These are phyloP conservation scores for Calonectria fujianensis DNA, from an alignment of 2,329 filamentous ascomycete genomes.

Conservation along the genomic window DNA sequence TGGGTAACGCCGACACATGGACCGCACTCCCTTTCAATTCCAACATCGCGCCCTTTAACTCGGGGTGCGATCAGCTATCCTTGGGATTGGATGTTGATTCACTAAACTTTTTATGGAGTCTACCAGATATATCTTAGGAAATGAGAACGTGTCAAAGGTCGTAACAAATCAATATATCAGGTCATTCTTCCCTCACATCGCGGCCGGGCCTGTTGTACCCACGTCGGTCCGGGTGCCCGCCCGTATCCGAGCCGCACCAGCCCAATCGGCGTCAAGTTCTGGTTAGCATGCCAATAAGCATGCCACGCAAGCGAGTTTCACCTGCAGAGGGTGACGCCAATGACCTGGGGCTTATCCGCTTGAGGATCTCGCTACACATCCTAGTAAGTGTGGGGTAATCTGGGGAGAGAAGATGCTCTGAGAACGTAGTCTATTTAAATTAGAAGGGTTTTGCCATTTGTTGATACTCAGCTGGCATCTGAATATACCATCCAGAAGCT, in stretches of 20 bases:
- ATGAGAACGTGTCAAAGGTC: background rate
- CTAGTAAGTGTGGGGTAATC: background rate
- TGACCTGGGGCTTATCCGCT: background rate
- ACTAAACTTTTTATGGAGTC: constrained; percentile 12
- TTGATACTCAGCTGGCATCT: too few species aligned
- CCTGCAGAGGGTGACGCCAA: background rate
- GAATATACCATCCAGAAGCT: background rate
- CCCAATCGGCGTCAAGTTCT: background rate
- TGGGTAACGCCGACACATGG: constrained; percentile 5
- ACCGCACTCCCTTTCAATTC: constrained; percentile 7
- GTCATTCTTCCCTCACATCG: background rate
- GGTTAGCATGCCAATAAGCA: background rate
- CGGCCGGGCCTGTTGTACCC: background rate
- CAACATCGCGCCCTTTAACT: constrained; percentile 14
- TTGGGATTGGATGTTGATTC: constrained; percentile 9
- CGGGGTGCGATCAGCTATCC: constrained; percentile 9
- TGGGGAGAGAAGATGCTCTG: background rate
- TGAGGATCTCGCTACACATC: background rate
- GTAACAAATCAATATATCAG: background rate
- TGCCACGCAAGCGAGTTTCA: too few species aligned
- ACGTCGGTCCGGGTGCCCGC: constrained; percentile 6
- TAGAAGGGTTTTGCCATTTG: background rate
- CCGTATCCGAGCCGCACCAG: background rate
- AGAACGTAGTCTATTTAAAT: background rate
- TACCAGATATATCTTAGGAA: background rate